phyloP scores from a whole-genome alignment of 2,329 filamentous ascomycete species.

The Aspergillus felis region DNA sequence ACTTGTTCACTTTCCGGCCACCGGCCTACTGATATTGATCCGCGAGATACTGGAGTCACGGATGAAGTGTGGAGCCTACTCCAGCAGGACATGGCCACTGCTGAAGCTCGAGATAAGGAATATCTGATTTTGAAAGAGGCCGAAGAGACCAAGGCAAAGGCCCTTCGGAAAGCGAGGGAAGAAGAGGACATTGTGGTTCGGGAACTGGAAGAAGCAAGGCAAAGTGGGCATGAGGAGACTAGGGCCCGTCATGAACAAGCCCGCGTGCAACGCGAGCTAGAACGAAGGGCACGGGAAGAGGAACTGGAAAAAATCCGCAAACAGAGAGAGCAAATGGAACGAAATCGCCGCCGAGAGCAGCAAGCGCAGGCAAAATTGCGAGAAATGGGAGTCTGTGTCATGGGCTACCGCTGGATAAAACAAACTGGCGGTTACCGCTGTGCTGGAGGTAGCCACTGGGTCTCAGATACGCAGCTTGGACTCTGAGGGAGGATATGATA shows the following conservation, averaged over 20 bases:
- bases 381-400: constrained; percentile 52
- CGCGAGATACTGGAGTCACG: background rate
- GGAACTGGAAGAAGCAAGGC: too few species aligned
- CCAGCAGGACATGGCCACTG: background rate
- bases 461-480: constrained; percentile 34
- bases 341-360: constrained; percentile 38
- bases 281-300: constrained; percentile 25
- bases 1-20: too few species aligned
- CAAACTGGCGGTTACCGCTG: constrained; percentile 59
- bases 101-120: background rate
- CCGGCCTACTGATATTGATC: background rate
- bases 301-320: constrained; percentile 39
- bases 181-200: background rate
- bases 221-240: too few species aligned
- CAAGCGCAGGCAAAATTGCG: constrained; percentile 47
- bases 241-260: constrained; percentile 26
- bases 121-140: too few species aligned
- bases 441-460: constrained; percentile 57
- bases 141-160: too few species aligned
- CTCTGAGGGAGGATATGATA: background rate
- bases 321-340: constrained; percentile 33
- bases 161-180: background rate
- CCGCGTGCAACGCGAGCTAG: constrained; percentile 17
- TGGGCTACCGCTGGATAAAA: constrained; percentile 61
- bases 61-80: background rate